These are phyloP conservation scores for Rhizophagus prolifer DNA, from an alignment of 192 early-diverging fungal species.

Conservation along the genomic window DNA sequence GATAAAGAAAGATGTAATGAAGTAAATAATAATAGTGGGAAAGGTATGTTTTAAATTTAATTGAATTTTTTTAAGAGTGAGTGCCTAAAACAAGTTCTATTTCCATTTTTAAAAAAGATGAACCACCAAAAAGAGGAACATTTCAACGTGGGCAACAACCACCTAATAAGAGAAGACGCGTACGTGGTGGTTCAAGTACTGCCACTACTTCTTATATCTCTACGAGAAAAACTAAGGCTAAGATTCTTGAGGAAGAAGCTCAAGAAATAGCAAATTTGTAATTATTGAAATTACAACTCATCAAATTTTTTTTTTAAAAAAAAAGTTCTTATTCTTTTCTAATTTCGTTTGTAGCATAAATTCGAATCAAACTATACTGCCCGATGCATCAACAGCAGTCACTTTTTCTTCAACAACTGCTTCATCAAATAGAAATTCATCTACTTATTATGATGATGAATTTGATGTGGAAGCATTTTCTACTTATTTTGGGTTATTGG, in stretches of 20 bases:
- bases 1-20: neutral
- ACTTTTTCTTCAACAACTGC: neutral
- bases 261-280: conserved; percentile 48
- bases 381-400: neutral
- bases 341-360: neutral
- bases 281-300: neutral
- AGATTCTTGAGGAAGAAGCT: conserved; percentile 37
- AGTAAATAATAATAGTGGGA: neutral
- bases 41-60: neutral
- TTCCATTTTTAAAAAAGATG: neutral
- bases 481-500: conserved; percentile 47
- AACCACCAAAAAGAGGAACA: neutral
- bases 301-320: neutral
- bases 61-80: neutral
- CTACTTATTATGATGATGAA: conserved; percentile 41
- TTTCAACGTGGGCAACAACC: conserved; percentile 34
- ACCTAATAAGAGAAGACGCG: conserved; percentile 48
- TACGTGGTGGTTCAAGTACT: conserved; percentile 38
- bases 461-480: conserved; percentile 45
- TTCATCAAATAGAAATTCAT: neutral
- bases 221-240: neutral
- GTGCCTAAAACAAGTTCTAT: too few relatives aligned
- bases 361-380: neutral
- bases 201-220: conserved; percentile 26
- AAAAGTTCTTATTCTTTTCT: neutral